phyloP scores from a whole-genome alignment of 1,284 basidiomycete genomes.

The Ustilago esculenta region DNA sequence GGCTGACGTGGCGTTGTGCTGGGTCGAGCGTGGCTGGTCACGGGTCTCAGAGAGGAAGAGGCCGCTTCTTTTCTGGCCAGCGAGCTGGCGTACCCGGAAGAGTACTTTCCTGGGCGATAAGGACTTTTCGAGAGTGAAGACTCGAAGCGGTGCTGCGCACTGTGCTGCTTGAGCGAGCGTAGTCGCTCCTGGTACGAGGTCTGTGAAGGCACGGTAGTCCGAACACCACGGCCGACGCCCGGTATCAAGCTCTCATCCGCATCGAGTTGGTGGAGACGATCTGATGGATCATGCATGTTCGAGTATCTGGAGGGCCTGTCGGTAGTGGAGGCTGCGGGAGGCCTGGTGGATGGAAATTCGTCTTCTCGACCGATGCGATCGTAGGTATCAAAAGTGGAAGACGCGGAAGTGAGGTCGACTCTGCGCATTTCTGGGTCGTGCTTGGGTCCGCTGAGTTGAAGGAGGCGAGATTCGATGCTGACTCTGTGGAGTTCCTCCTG shows the following conservation, averaged over 20 bases:
- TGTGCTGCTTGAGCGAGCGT: constrained; percentile 19
- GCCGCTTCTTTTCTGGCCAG: constrained; percentile 7
- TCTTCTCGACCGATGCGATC: constrained; percentile 47
- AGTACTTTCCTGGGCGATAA: constrained; percentile 35
- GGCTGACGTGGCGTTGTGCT: constrained; percentile 15
- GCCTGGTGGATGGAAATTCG: constrained; percentile 15
- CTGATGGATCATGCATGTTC: constrained; percentile 3
- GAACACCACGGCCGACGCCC: constrained; percentile 48
- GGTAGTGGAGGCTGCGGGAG: not conserved
- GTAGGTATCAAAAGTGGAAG: constrained; percentile 44
- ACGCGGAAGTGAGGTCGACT: constrained; percentile 23
- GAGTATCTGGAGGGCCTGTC: constrained; percentile 7
- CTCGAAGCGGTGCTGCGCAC: constrained; percentile 15
- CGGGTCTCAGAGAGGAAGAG: constrained; percentile 2
- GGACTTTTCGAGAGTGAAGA: constrained; percentile 37
- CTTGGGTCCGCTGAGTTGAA: constrained; percentile 20
- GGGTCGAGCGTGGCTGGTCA: constrained; percentile 8
- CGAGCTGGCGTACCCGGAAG: constrained; percentile 1
- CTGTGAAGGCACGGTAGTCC: constrained; percentile 17
- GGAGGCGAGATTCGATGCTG: constrained; percentile 39
- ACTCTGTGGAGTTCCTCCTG: constrained; percentile 37
- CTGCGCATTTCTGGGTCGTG: constrained; percentile 17
- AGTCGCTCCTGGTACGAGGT: constrained; percentile 28
- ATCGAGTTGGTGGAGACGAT: constrained; percentile 12
- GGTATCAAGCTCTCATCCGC: constrained; percentile 50